Evolutionary conservation across 192 early-diverging fungal genomes (phyloP).

Genomic region (Cladochytrium replicatum): DNA sequence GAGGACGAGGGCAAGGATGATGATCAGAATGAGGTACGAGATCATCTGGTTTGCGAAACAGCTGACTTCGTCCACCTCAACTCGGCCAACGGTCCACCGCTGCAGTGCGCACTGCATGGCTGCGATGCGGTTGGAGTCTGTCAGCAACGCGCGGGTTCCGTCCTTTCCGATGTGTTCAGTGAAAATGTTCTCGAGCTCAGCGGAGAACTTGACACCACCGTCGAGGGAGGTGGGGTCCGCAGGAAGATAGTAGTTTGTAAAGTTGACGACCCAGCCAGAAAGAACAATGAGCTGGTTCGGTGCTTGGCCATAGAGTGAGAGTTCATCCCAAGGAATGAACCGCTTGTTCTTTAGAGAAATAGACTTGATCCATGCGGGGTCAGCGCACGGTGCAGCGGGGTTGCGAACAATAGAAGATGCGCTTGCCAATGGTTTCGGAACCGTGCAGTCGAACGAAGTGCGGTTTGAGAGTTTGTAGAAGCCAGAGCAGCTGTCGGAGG

Average conservation of each 20-base stretch:
- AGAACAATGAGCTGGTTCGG: conserved; percentile 17
- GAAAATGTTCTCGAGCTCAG: too few relatives aligned
- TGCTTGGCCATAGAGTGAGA: conserved; percentile 7
- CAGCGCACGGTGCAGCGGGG: conserved; percentile 2
- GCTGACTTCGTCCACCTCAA: conserved; percentile 14
- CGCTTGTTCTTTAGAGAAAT: conserved; percentile 13
- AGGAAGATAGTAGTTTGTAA: too few relatives aligned
- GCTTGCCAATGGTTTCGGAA: conserved; percentile 15
- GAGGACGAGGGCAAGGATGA: conserved; percentile 24
- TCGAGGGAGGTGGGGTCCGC: too few relatives aligned
- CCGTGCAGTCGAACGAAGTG: conserved; percentile 17
- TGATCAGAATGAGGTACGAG: conserved; percentile 25
- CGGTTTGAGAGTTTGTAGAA: conserved; percentile 2
- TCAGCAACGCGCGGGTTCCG: conserved; percentile 6
- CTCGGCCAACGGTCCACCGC: conserved; percentile 17
- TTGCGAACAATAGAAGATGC: conserved; percentile 9
- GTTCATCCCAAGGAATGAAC: conserved; percentile 32
- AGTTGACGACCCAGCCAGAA: too few relatives aligned
- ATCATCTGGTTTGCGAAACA: conserved; percentile 26
- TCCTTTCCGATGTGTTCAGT: conserved; percentile 20
- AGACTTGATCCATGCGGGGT: background rate
- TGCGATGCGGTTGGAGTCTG: conserved; percentile 1
- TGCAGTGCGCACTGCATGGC: conserved; percentile 17
- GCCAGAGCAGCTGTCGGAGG: conserved; percentile 8
- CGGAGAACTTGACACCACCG: too few relatives aligned